A percentile compares a stretch with the other conserved stretches of the same genome.
Conservation (phyloP, 768 basidiomycete species). For the Tulasnella sp. region DNA sequence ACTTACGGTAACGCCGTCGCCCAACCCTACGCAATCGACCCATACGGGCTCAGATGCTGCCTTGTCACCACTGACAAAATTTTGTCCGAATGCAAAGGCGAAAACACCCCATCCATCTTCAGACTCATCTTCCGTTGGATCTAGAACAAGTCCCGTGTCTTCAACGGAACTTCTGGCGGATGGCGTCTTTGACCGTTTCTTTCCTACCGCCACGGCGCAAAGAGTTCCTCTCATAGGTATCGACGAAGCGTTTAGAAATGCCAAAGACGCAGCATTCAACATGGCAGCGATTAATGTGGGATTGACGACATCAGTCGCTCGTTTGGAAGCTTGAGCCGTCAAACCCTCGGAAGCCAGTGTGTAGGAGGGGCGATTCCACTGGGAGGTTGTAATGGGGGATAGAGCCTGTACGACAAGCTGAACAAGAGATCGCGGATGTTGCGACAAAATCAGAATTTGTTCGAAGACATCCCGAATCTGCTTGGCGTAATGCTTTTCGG, state of each 20-base stretch:
- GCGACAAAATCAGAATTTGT: constrained; percentile 65
- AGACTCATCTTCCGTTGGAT: constrained; percentile 56
- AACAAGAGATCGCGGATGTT: constrained; percentile 71
- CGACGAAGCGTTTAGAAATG: constrained; percentile 69
- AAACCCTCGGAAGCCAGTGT: constrained; percentile 13
- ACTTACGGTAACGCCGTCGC: constrained; percentile 28
- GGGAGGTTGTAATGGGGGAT: constrained; percentile 33
- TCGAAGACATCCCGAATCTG: constrained; percentile 60
- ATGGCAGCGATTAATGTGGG: constrained; percentile 57
- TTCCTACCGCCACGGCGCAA: constrained; percentile 65
- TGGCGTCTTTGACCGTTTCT: neutral
- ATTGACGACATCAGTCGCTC: constrained; percentile 38
- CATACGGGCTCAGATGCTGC: constrained; percentile 30
- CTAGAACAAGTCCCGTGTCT: constrained; percentile 48
- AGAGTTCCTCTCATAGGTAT: constrained; percentile 76
- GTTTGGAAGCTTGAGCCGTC: neutral
- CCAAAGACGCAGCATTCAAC: constrained; percentile 71
- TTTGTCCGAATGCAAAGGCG: constrained; percentile 57
- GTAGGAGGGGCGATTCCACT: constrained; percentile 34
- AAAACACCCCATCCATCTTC: constrained; percentile 61
- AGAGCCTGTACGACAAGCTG: constrained; percentile 78
- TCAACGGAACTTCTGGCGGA: constrained; percentile 36
- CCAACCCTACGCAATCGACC: constrained; percentile 30
- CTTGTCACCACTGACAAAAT: neutral
- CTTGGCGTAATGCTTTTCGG: constrained; percentile 62